Base-by-base conservation (phyloP, 2,329 filamentous ascomycete species). In the Graphilbum fragrans region DNA sequence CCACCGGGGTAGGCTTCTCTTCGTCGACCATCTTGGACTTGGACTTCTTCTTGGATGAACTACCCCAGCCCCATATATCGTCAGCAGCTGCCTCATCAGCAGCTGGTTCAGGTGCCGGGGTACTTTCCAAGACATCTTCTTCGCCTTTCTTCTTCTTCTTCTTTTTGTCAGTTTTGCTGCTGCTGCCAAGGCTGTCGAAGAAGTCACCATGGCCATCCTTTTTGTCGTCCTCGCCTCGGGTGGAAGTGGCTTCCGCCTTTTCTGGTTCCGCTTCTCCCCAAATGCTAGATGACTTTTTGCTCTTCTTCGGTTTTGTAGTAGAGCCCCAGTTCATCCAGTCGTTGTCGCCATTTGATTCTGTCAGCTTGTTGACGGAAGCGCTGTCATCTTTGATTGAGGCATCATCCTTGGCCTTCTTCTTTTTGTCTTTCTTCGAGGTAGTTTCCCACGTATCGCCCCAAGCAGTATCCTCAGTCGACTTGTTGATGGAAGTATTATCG, bases 1-100 rank as follows among this genome's bases (percentile, higher is more conserved):
- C 44, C 41, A 54, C 52, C 17, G 54, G 53, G 38, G 58, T 50
- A 31, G 57, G 54, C 41, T 57, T 58, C 22, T 65, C 62, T 35
- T 66, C 54, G 33, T 72, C 58, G 43, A 73, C 66, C 20, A 69
- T 55, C 40, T 56, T 55, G 37, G 50, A 45, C 46, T 54, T 55
- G 40, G 52, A 55, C 44, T 55, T 53, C 20, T 56, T 54, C 39
- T 55, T 57, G 19, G 49, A 50, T 14, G 54, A 51, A 3, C 49
- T 46, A 14, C 51, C 55, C 56, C 57, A 61, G 35, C 50, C 53
- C 54, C 53, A 58, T 35, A 54, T 52, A 44, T 63, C 58, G n/a
- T 57, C 40, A 25, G 18, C 38, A 3, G 36, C 37, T n/a, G 38
- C 45, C 8, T 32, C n/a, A n/a, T 16, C 16, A 12, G 9, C 29